Percentiles rank a stretch among this genome's conserved stretches.
Evolutionary conservation across 2,329 filamentous ascomycete species (phyloP).

Genomic region (Simplicillium sp.): DNA sequence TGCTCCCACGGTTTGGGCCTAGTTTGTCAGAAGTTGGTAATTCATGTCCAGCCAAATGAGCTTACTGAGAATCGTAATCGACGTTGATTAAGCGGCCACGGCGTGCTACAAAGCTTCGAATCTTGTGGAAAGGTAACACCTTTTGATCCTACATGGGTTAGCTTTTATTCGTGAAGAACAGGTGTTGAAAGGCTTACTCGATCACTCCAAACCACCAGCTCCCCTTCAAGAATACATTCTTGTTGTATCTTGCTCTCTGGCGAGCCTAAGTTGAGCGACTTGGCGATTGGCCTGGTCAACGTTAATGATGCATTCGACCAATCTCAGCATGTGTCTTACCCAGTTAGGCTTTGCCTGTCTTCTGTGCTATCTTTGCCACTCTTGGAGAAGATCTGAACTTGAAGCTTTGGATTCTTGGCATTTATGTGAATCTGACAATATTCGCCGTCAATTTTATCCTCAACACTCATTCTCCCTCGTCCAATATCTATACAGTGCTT

Average conservation of each 20-base stretch:
- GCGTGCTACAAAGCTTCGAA: constrained; percentile 69
- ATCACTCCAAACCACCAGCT: constrained; percentile 71
- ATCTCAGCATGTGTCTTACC: constrained; percentile 18
- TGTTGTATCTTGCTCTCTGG: constrained; percentile 47
- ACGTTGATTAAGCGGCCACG: constrained; percentile 62
- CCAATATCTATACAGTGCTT: constrained; percentile 64
- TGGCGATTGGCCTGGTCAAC: constrained; percentile 40
- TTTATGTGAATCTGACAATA: constrained; percentile 86
- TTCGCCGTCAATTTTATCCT: constrained; percentile 80
- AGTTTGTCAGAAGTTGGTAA: constrained; percentile 12
- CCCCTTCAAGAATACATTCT: constrained; percentile 73
- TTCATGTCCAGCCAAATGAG: constrained; percentile 1
- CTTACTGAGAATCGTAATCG: constrained; percentile 58
- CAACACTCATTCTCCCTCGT: constrained; percentile 56
- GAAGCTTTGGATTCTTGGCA: constrained; percentile 39
- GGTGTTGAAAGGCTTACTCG: constrained; percentile 24
- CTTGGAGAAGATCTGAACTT: constrained; percentile 81
- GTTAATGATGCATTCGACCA: constrained; percentile 6
- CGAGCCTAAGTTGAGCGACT: constrained; percentile 53
- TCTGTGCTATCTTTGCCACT: constrained; percentile 80
- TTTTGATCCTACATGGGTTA: constrained; percentile 35
- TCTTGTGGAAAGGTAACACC: constrained; percentile 70
- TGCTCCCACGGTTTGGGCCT: constrained; percentile 42
- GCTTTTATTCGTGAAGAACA: not conserved
- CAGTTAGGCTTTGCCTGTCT: constrained; percentile 55